Evolutionary conservation across 2,329 filamentous ascomycete species (phyloP).

Genomic region (Drechmeria coniospora): DNA sequence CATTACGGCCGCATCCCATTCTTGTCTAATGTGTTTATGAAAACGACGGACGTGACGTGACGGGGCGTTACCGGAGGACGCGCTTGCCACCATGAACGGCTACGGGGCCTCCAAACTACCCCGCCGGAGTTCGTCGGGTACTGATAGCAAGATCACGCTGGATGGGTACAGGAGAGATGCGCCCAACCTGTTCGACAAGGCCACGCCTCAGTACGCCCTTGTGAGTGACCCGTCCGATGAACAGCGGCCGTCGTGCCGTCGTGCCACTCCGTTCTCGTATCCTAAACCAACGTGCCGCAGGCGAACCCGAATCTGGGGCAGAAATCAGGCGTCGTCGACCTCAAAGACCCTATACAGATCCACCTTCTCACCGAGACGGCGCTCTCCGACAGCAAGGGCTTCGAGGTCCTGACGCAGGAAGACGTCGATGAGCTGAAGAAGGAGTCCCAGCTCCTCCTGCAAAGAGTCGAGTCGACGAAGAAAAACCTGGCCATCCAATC

Average conservation of each 20-base stretch:
- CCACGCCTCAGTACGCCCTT: slow-evolving; percentile 38
- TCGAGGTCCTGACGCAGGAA: slow-evolving; percentile 74
- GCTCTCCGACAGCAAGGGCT: slow-evolving; percentile 72
- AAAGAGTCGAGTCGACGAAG: slow-evolving; percentile 67
- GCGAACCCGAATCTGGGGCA: slow-evolving; percentile 34
- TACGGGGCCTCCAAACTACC: slow-evolving; percentile 17
- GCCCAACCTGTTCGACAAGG: slow-evolving; percentile 13
- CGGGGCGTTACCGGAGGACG: slow-evolving; percentile 1
- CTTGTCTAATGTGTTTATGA: slow-evolving; percentile 10
- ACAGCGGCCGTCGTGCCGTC: slow-evolving; percentile 2
- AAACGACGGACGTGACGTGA: slow-evolving; percentile 7
- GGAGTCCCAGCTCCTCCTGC: slow-evolving; percentile 55
- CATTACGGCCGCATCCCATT: slow-evolving; percentile 2
- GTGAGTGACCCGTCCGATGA: slow-evolving; percentile 24
- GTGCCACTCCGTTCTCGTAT: too few species aligned
- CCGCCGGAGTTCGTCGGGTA: slow-evolving; percentile 18
- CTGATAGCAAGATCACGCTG: slow-evolving; percentile 33
- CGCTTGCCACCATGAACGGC: slow-evolving; percentile 22
- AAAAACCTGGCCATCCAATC: slow-evolving; percentile 78
- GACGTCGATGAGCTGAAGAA: slow-evolving; percentile 88
- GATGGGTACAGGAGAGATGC: slow-evolving; percentile 42
- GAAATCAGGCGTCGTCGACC: slow-evolving; percentile 41
- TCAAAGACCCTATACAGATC: slow-evolving; percentile 63
- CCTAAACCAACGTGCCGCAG: slow-evolving; percentile 20
- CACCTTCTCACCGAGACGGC: slow-evolving; percentile 91